Conservation (phyloP, 805 yeast species). For the Pichia scutulata region DNA sequence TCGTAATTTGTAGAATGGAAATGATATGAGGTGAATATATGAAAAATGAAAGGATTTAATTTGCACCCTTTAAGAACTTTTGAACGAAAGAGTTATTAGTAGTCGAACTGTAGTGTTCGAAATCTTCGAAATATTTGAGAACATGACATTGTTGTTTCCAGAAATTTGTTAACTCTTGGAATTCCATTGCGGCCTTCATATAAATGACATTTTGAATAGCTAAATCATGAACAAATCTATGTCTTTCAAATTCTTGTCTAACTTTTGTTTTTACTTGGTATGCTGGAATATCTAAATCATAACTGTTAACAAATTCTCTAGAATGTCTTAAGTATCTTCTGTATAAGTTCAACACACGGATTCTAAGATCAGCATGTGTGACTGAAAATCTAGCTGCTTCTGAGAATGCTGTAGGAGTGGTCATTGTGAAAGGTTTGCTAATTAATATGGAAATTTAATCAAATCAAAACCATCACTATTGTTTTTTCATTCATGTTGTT, state of each 20-base stretch:
- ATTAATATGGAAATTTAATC: neutral
- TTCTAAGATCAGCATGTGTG: constrained; percentile 51
- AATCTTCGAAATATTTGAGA: constrained; percentile 70
- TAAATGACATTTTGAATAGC: constrained; percentile 60
- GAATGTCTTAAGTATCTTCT: constrained; percentile 63
- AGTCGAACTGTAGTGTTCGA: constrained; percentile 46
- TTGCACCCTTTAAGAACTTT: constrained; percentile 62
- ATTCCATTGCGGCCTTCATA: constrained; percentile 86
- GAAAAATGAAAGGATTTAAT: constrained; percentile 16
- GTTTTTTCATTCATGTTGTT: neutral
- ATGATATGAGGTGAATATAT: constrained; percentile 1
- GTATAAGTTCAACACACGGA: constrained; percentile 61
- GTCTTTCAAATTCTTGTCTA: constrained; percentile 84
- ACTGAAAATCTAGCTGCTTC: constrained; percentile 66
- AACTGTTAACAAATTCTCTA: constrained; percentile 43
- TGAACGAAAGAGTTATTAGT: constrained; percentile 58
- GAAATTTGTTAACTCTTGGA: constrained; percentile 78
- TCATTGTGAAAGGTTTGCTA: constrained; percentile 27
- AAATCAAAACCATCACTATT: neutral
- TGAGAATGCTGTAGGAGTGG: constrained; percentile 77
- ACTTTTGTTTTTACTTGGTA: constrained; percentile 74
- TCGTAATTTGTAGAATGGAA: neutral
- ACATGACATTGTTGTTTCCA: constrained; percentile 89
- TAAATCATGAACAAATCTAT: constrained; percentile 63
- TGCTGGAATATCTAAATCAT: constrained; percentile 70